Evolutionary conservation across 306 rosid genomes (phyloP), one percentile per base, ranked within the genome.

Genomic region (Quercus aquifolioides): DNA sequence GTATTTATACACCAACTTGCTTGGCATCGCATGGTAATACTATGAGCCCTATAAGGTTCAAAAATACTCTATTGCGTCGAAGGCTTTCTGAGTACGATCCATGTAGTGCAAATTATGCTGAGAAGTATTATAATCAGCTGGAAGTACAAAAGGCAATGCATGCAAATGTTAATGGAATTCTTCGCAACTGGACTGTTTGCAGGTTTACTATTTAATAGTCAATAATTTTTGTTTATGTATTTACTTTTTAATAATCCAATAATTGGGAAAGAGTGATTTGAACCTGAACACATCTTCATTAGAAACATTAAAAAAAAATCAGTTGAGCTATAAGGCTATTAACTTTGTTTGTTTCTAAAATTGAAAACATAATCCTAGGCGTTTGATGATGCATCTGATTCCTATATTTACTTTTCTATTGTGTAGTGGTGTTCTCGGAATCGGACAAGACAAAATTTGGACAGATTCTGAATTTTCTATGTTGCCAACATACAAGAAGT

Each of bases 161-260:
- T 86, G 96, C 97, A 65, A 93, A 93, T 84, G 65, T 83, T 72
- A 91, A 93, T 3, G 64, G 71, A 69, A 88, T 91, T 74, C 91
- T 93, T 69, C 90, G 90, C 79, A 91, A 84, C 62, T 91, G 98
- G 97, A 93, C 94, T 77, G 93, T 94, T 80, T 93, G 98, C 94
- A 93, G 98, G 98, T 92, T 23, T 33, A 21, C 63, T 73, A 12
- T 33, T 8, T 20, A 30, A 1, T 55, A 19, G 33, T 19, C 6
- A 12, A 19, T 7, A 28, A 1, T 35, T 5, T 20, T 5, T 76
- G 46, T 43, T 76, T 41, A 13, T 5, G 10, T 64, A 18, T 25
- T 31, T n/a, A 19, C 19, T 54, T 46, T 69, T 38, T 21, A 43
- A 4, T 49, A 63, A 41, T 21, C 12, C 23, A 9, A 59, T 19